These are phyloP conservation scores for Kitagawia praeruptora DNA, from an alignment of 129 eudicot species.

Conservation along the genomic window DNA sequence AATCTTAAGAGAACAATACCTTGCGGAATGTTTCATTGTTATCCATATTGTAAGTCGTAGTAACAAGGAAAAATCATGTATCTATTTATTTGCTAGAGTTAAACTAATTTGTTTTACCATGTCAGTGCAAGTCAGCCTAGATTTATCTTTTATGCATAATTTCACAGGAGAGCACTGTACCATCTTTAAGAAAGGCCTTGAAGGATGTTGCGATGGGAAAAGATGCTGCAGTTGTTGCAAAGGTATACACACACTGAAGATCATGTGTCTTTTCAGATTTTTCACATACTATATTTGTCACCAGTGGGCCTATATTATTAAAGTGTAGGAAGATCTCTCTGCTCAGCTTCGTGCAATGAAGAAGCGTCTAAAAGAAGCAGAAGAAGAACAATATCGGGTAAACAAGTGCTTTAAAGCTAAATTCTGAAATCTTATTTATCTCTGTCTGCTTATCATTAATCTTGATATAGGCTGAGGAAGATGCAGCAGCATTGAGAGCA, in stretches of 20 bases:
- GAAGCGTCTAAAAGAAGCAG: constrained; percentile 86
- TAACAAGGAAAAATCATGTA: background rate
- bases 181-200: constrained; percentile 86
- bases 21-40: background rate
- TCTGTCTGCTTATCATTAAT: constrained; percentile 16
- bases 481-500: constrained; percentile 84
- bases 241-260: constrained; percentile 35
- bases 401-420: constrained; percentile 8
- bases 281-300: constrained; percentile 3
- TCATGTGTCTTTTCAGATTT: background rate
- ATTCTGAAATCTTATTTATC: background rate
- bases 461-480: constrained; percentile 80
- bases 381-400: constrained; percentile 96
- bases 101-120: background rate
- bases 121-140: constrained; percentile 2
- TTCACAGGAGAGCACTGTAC: constrained; percentile 78
- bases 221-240: constrained; percentile 98
- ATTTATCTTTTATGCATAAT: background rate
- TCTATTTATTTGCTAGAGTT: background rate
- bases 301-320: constrained; percentile 12
- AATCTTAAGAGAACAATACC: background rate
- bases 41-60: background rate
- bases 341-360: constrained; percentile 89
- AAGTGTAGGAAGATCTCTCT: constrained; percentile 81
- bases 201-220: constrained; percentile 97